Evolutionary conservation across 192 early-diverging fungal species (phyloP).

Genomic region (Phycomyces blakesleeanus): DNA sequence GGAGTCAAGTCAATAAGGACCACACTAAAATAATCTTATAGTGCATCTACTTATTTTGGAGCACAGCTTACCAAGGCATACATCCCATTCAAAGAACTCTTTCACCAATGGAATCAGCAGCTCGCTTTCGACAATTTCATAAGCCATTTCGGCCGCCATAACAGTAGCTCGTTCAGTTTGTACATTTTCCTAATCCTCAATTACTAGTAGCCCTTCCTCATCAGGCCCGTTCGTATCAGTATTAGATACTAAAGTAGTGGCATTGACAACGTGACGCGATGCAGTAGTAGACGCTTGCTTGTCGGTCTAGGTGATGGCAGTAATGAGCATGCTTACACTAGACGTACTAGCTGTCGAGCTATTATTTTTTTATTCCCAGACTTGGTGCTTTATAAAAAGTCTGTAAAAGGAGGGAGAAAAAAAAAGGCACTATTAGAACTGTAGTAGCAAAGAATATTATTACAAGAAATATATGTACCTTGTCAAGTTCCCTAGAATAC

Average conservation of each 20-base stretch:
- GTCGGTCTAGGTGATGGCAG: neutral
- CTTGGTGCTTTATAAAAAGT: neutral
- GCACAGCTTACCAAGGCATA: neutral
- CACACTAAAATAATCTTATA: neutral
- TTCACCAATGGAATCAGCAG: neutral
- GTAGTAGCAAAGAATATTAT: neutral
- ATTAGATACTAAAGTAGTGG: neutral
- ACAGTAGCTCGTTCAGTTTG: neutral
- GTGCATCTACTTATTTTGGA: slow-evolving; percentile 1
- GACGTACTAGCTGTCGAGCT: neutral
- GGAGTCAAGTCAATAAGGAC: neutral
- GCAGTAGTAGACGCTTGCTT: neutral
- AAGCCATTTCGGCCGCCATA: slow-evolving; percentile 1
- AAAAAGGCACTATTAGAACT: neutral
- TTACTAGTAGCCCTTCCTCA: neutral
- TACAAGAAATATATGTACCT: neutral
- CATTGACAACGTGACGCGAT: neutral
- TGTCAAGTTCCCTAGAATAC: neutral
- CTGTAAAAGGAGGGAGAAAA: neutral
- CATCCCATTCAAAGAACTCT: neutral
- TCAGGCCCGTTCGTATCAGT: neutral
- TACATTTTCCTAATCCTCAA: neutral
- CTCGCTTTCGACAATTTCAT: neutral
- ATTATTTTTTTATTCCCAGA: neutral
- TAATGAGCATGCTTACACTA: neutral